Conservation (phyloP, 192 early-diverging fungal species). For the Dimargaris verticillata region DNA sequence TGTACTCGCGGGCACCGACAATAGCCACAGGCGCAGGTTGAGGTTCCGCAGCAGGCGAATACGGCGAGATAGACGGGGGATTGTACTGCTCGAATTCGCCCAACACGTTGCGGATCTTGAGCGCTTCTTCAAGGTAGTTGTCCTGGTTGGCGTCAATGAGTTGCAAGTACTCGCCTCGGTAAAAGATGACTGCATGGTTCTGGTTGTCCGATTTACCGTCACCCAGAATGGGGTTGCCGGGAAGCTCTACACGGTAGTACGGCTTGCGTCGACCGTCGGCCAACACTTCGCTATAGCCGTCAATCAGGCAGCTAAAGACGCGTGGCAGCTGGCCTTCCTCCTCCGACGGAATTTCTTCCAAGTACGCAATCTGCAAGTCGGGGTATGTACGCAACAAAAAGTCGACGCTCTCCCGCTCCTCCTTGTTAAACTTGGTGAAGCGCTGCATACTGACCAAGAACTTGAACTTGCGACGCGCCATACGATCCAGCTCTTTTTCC, state of each 20-base stretch:
- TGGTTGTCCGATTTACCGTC: conserved; percentile 87
- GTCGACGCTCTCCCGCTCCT: conserved; percentile 57
- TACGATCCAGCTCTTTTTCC: conserved; percentile 46
- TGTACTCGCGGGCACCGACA: conserved; percentile 73
- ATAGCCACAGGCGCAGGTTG: conserved; percentile 60
- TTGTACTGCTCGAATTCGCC: conserved; percentile 73
- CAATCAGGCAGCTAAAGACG: conserved; percentile 52
- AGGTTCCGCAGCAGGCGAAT: conserved; percentile 41
- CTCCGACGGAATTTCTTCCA: conserved; percentile 47
- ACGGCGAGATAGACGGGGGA: conserved; percentile 44
- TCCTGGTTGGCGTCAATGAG: conserved; percentile 83
- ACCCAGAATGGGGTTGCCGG: conserved; percentile 75
- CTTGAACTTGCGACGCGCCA: conserved; percentile 65
- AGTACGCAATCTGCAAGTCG: conserved; percentile 61
- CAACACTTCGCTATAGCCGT: conserved; percentile 51
- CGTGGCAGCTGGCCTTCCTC: conserved; percentile 41
- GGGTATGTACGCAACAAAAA: conserved; percentile 61
- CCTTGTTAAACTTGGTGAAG: conserved; percentile 57
- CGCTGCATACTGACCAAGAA: conserved; percentile 76
- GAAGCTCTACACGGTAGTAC: conserved; percentile 55
- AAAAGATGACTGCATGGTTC: conserved; percentile 70
- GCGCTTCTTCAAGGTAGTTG: conserved; percentile 78
- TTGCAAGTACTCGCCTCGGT: conserved; percentile 75
- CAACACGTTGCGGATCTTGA: conserved; percentile 74
- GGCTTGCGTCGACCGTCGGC: conserved; percentile 62